Evolutionary conservation across 2,329 filamentous ascomycete genomes (phyloP), one percentile per base, ranked within the genome.

Genomic region (Zymoseptoria pseudotritici): DNA sequence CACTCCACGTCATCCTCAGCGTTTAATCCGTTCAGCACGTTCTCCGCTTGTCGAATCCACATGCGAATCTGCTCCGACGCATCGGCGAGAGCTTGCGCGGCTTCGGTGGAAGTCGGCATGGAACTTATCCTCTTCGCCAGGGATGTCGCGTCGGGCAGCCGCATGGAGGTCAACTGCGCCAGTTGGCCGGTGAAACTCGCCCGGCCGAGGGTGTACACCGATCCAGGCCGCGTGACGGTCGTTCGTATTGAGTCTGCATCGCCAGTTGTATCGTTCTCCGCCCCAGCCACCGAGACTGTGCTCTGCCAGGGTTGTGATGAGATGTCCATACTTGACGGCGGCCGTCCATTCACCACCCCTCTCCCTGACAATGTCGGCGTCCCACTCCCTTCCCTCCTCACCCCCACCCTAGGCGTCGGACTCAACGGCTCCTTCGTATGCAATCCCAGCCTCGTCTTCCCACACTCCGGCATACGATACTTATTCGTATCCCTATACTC

Each of bases 1-100:
- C 94, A 99, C 74, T 97, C 93, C 17, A 97, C 91, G 71, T 99
- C 94, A 73, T 97, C 94, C 64, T 97, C 93, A 57, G 92, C 91
- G 73, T 97, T 91, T 50, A 99, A 79, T 4, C 92, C 92, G 58
- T 84, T 84, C 57, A 99, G 86, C 31, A 97, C 92, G 69, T 96
- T 91, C 0, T 88, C 88, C 0, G 93, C 93, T 74, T 97, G 97
- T 64, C 84, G 83, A 71, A 97, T 96, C 94, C 94, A 99, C 69
- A 88, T 87, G 64, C 88, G 84, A 66, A 99, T 97, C 74, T 97
- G 92, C 63, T 95, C 90, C 4, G 92, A 91, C 10, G 93, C 91
- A 66, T 90, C 89, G 65, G 90, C 88, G 58, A 97, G 81, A 0
- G 91, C 91, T 61, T 85, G 88, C 9, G 91, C 86, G 24, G 93